phyloP scores from a whole-genome alignment of 1,284 basidiomycete species.

The Coniferiporia sulphurascens region DNA sequence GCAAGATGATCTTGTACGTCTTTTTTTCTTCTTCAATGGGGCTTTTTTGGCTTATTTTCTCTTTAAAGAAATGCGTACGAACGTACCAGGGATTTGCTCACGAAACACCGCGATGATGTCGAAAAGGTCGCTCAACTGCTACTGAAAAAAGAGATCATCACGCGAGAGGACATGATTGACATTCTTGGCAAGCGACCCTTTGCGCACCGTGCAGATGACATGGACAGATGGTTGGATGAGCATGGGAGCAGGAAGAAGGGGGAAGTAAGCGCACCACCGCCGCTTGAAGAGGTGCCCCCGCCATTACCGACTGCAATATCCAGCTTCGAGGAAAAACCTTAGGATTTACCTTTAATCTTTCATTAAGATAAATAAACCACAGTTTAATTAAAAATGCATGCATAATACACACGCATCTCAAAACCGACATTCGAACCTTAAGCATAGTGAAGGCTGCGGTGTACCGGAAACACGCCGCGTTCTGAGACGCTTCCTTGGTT shows the following conservation, averaged over 20 bases:
- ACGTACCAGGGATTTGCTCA: conserved; percentile 81
- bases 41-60: background rate
- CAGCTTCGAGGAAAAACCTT: conserved; percentile 8
- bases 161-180: conserved; percentile 86
- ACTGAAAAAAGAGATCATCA: conserved; percentile 93
- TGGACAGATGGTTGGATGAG: conserved; percentile 90
- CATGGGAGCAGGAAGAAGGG: conserved; percentile 46
- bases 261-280: conserved; percentile 17
- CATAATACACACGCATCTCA: conserved; percentile 4
- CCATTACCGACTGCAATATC: conserved; percentile 10
- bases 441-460: no score
- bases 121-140: conserved; percentile 92
- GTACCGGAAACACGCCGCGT: no score
- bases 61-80: conserved; percentile 66
- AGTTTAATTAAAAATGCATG: background rate
- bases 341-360: background rate
- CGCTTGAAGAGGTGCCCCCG: conserved; percentile 9
- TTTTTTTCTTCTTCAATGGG: background rate
- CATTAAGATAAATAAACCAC: background rate
- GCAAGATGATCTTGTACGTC: conserved; percentile 87
- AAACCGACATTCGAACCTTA: background rate
- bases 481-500: background rate
- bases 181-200: conserved; percentile 86
- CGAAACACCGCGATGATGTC: conserved; percentile 80
- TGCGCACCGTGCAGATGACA: conserved; percentile 73